Evolutionary conservation across 495 filamentous ascomycete species (phyloP).

Genomic region (Lasiosphaeria hispida): DNA sequence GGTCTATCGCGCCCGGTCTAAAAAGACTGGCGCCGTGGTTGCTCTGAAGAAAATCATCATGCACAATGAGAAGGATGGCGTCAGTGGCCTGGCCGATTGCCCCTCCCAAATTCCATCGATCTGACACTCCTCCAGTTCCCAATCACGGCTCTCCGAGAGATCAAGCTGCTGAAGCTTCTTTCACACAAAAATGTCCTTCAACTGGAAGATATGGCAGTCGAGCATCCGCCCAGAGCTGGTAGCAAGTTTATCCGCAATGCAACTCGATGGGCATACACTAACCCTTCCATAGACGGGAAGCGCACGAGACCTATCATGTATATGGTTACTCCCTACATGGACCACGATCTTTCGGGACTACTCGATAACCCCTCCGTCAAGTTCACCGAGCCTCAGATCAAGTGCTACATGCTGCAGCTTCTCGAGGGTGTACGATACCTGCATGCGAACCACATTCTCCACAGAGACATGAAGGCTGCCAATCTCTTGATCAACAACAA

Average conservation of each 20-base stretch:
- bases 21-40: slow-evolving; percentile 66
- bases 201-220: slow-evolving; percentile 94
- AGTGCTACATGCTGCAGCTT: slow-evolving; percentile 95
- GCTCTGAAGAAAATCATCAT: slow-evolving; percentile 94
- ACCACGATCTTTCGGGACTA: slow-evolving; percentile 93
- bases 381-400: slow-evolving; percentile 87
- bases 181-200: slow-evolving; percentile 84
- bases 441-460: slow-evolving; percentile 85
- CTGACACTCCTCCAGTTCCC: slow-evolving; percentile 54
- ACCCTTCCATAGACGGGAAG: slow-evolving; percentile 58
- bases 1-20: slow-evolving; percentile 84
- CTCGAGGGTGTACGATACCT: slow-evolving; percentile 86
- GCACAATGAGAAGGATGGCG: slow-evolving; percentile 82
- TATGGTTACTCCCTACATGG: slow-evolving; percentile 99
- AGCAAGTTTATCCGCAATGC: slow-evolving; percentile 39
- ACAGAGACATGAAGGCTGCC: slow-evolving; percentile 98
- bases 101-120: background rate
- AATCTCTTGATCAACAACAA: slow-evolving; percentile 96
- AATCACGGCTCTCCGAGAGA: slow-evolving; percentile 78
- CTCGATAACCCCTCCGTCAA: slow-evolving; percentile 89
- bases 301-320: slow-evolving; percentile 87
- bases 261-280: slow-evolving; percentile 9
- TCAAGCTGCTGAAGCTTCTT: slow-evolving; percentile 93
- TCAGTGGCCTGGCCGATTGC: slow-evolving; percentile 36
- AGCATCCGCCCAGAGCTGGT: slow-evolving; percentile 60